Percentiles rank a stretch among this genome's conserved stretches.
phyloP scores from a whole-genome alignment of 108 stramenopile species.

The Phaeodactylum tricornutum region DNA sequence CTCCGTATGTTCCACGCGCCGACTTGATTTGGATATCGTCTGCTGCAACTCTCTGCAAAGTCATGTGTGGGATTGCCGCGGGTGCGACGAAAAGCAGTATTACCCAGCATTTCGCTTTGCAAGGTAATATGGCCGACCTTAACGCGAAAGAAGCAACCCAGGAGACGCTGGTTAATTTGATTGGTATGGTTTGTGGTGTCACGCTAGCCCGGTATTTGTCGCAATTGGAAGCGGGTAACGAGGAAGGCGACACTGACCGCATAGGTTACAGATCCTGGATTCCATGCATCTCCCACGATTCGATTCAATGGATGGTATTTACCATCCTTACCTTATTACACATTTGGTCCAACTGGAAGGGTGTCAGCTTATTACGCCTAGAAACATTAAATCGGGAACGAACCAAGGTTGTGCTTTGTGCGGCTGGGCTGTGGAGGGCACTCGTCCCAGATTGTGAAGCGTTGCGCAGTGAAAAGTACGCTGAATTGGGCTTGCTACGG shows the following conservation, averaged over 20 bases:
- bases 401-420: conserved; percentile 4
- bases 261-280: no score
- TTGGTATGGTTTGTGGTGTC: conserved; percentile 83
- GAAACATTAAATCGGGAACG: conserved; percentile 74
- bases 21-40: conserved; percentile 39
- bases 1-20: conserved; percentile 28
- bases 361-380: conserved; percentile 64
- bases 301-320: conserved; percentile 73
- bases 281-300: conserved; percentile 2
- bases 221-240: conserved; percentile 21
- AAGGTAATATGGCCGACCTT: conserved; percentile 88
- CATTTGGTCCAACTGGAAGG: conserved; percentile 88
- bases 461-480: no score
- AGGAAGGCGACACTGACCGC: conserved; percentile 11
- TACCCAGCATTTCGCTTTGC: conserved; percentile 61
- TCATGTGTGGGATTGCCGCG: conserved; percentile 82
- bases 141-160: conserved; percentile 92
- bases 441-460: no score
- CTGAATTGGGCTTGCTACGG: no score
- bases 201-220: conserved; percentile 37
- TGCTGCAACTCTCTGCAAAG: conserved; percentile 72
- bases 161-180: conserved; percentile 87
- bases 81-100: conserved; percentile 85
- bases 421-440: no score
- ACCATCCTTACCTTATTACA: conserved; percentile 69